Evolutionary conservation across 768 basidiomycete genomes (phyloP).

Genomic region (Xanthoconium purpureum): DNA sequence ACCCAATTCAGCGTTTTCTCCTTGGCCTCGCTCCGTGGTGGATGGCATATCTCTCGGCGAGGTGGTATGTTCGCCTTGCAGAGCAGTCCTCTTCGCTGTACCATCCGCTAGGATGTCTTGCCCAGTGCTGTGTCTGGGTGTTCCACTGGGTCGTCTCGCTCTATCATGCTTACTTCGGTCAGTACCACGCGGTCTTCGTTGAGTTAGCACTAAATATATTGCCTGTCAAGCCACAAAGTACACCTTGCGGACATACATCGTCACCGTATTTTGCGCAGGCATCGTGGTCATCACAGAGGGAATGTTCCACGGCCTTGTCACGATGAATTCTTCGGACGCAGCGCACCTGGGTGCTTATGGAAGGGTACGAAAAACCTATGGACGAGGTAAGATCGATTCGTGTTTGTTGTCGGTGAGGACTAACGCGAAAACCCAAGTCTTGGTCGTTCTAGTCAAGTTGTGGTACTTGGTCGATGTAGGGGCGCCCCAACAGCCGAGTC

Average conservation of each 20-base stretch:
- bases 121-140: constrained; percentile 24
- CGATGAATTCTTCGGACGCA: constrained; percentile 1
- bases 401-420: neutral
- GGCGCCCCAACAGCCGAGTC: neutral
- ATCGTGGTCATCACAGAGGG: constrained; percentile 16
- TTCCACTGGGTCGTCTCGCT: constrained; percentile 20
- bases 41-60: constrained; percentile 18
- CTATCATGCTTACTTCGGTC: constrained; percentile 23
- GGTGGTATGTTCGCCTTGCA: constrained; percentile 21
- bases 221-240: constrained; percentile 11
- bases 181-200: neutral
- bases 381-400: constrained; percentile 5
- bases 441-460: constrained; percentile 10
- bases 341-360: constrained; percentile 20
- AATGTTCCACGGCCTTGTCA: constrained; percentile 21
- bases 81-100: constrained; percentile 21
- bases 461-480: constrained; percentile 19
- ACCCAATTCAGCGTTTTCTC: constrained; percentile 17
- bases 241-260: constrained; percentile 12
- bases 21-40: constrained; percentile 21
- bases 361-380: constrained; percentile 10
- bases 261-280: constrained; percentile 19
- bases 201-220: neutral
- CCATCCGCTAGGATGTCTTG: constrained; percentile 24
- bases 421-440: constrained; percentile 5